Percentiles rank a stretch among this genome's conserved stretches.
Conservation (phyloP, 371 early-diverging fungal genomes). For the Umbelopsis sp. region DNA sequence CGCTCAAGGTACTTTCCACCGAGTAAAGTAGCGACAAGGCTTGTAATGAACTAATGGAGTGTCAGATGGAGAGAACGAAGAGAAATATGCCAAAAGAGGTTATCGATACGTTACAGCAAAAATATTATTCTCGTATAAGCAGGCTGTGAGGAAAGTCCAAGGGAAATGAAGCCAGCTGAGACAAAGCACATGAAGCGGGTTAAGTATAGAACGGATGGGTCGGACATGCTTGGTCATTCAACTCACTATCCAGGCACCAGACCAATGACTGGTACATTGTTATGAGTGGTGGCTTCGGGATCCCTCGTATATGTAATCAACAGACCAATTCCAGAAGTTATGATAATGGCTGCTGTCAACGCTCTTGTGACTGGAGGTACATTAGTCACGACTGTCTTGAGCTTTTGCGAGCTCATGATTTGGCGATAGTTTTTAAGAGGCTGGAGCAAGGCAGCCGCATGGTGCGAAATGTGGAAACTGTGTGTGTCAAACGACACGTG, state of each 20-base stretch:
- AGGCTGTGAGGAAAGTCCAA: conserved; percentile 50
- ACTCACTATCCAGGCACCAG: conserved; percentile 54
- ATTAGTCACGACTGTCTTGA: conserved; percentile 36
- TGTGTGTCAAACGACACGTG: background rate
- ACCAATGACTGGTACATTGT: conserved; percentile 43
- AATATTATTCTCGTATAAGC: conserved; percentile 46
- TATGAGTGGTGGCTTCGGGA: conserved; percentile 23
- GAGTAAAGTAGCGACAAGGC: conserved; percentile 50
- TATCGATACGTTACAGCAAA: conserved; percentile 34
- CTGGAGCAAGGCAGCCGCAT: background rate
- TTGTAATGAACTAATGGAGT: conserved; percentile 47
- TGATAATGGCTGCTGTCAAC: conserved; percentile 33
- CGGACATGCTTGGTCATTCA: background rate
- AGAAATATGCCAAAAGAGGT: too few species aligned
- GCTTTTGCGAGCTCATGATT: conserved; percentile 23
- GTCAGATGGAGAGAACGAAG: conserved; percentile 1
- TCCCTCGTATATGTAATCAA: conserved; percentile 40
- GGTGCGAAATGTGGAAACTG: background rate
- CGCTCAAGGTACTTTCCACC: conserved; percentile 79
- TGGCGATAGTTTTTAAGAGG: conserved; percentile 28
- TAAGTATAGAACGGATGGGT: background rate
- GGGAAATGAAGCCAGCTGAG: conserved; percentile 42
- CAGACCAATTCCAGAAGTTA: conserved; percentile 32
- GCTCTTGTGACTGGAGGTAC: conserved; percentile 49
- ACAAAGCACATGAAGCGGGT: background rate